Evolutionary conservation across 352 stramenopile genomes (phyloP).

Genomic region (Phytophthora sansomeana): DNA sequence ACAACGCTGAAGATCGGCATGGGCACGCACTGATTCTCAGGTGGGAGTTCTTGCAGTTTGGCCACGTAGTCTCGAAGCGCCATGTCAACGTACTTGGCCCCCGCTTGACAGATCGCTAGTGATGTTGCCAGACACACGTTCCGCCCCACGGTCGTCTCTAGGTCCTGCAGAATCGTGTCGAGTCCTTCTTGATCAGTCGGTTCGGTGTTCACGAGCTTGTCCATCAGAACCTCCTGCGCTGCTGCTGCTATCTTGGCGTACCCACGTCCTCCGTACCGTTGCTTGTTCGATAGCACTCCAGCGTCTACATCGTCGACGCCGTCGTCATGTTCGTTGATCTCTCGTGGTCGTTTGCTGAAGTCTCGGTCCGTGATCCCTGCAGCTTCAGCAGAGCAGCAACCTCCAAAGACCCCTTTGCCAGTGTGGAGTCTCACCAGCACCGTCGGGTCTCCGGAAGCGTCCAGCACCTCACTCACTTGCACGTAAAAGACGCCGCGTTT

Average conservation of each 20-base stretch:
- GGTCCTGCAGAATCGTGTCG: slow-evolving; percentile 42
- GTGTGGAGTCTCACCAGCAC: slow-evolving; percentile 72
- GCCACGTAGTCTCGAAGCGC: slow-evolving; percentile 67
- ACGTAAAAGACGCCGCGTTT: slow-evolving; percentile 76
- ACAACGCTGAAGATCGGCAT: slow-evolving; percentile 82
- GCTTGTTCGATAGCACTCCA: slow-evolving; percentile 38
- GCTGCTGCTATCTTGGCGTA: slow-evolving; percentile 46
- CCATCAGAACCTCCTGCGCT: slow-evolving; percentile 45
- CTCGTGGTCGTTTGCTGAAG: slow-evolving; percentile 1
- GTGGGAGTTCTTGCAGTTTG: slow-evolving; percentile 47
- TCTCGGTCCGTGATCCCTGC: slow-evolving; percentile 47
- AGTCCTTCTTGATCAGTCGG: slow-evolving; percentile 57
- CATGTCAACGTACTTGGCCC: slow-evolving; percentile 64
- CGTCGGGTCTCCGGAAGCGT: slow-evolving; percentile 46
- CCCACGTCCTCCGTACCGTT: slow-evolving; percentile 50
- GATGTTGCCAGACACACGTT: slow-evolving; percentile 71
- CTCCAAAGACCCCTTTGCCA: slow-evolving; percentile 71
- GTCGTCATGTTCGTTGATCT: slow-evolving; percentile 5
- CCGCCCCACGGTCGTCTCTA: slow-evolving; percentile 58
- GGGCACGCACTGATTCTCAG: slow-evolving; percentile 59
- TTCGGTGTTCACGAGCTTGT: slow-evolving; percentile 52
- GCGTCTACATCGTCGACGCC: background rate
- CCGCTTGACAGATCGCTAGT: slow-evolving; percentile 67
- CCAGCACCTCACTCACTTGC: slow-evolving; percentile 63
- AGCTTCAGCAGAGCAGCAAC: slow-evolving; percentile 47